These are phyloP conservation scores for Penicillium verhagenii DNA, from an alignment of 495 filamentous ascomycete genomes.

Conservation along the genomic window DNA sequence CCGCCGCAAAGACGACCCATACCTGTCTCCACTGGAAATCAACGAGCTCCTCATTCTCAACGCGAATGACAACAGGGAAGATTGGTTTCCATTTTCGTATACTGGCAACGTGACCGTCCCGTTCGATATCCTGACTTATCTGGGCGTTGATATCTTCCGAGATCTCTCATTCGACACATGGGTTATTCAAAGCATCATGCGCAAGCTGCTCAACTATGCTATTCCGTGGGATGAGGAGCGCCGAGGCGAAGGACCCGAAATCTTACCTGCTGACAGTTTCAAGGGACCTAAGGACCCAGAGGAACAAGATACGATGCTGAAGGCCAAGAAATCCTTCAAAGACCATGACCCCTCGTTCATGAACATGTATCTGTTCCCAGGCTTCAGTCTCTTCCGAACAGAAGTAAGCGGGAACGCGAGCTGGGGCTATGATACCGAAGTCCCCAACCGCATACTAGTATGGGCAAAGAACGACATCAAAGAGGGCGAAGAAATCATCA, in stretches of 20 bases:
- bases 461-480: conserved; percentile 26
- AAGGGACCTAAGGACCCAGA: conserved; percentile 11
- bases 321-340: conserved; percentile 1
- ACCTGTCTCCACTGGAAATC: conserved; percentile 32
- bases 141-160: conserved; percentile 42
- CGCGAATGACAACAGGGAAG: conserved; percentile 9
- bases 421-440: conserved; percentile 24
- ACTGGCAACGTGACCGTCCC: conserved; percentile 36
- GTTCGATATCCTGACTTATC: conserved; percentile 30
- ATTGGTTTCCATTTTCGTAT: conserved; percentile 33
- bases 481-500: conserved; percentile 28
- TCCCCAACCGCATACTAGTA: conserved; percentile 32
- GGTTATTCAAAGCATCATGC: conserved; percentile 33
- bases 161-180: conserved; percentile 40
- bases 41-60: conserved; percentile 31
- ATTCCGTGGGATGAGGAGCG: conserved; percentile 27
- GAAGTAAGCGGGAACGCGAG: conserved; percentile 19
- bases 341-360: conserved; percentile 22
- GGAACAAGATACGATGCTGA: conserved; percentile 7
- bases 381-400: conserved; percentile 36
- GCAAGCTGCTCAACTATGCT: conserved; percentile 30
- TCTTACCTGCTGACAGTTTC: not conserved
- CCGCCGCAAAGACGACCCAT: conserved; percentile 20
- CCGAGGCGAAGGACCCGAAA: conserved; percentile 7
- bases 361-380: conserved; percentile 32